Base-by-base conservation (phyloP, 352 stramenopile species). In the Globisporangium nodosum region DNA sequence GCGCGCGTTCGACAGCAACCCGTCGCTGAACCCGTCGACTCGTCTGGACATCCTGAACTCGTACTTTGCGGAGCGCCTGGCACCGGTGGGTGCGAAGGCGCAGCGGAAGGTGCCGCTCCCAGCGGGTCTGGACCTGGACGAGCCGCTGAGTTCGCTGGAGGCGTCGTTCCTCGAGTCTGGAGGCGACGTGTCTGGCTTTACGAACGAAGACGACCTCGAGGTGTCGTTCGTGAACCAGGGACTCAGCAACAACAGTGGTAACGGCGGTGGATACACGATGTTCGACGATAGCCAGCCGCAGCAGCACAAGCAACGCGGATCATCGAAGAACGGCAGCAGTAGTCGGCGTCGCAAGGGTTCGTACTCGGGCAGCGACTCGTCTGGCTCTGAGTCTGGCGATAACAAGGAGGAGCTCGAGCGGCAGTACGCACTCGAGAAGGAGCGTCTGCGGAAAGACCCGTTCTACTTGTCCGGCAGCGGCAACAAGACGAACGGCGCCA, bases 81-180 rank as follows among this genome's bases (percentile, higher is more conserved):
- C 81, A 5, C 87, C 92, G 0, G 92, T 98, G 3, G 90, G 88
- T 37, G 68, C 80, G 16, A 97, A 97, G 65, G 94, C 94, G 7
- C 93, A 98, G 71, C 74, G 75, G 27, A 96, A 96, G 54, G 94
- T 98, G 30, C 91, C 92, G 7, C 37, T 96, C 6, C 93, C 94
- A 30, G 89, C 79, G 20, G 92, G 80, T 49, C 53, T 93, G 18
- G 84, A 92, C 45, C 62, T 92, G 58, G 78, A 92, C 20, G 61
- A 64, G 55, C 68, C 81, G 12, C 64, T 91, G 37, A 85, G 70
- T 63, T 61, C 64, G 13, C 74, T 65, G 0, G 80, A 92, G 42
- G 79, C 84, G 0, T 79, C 78, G 30, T 95, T 90, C 56, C 63
- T 93, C 13, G 77, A 88, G 56, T 83, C 84, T 6, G 86, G 84